Conservation (phyloP, 1,139 yeast genomes). For the Barnettozyma hawaiiensis region DNA sequence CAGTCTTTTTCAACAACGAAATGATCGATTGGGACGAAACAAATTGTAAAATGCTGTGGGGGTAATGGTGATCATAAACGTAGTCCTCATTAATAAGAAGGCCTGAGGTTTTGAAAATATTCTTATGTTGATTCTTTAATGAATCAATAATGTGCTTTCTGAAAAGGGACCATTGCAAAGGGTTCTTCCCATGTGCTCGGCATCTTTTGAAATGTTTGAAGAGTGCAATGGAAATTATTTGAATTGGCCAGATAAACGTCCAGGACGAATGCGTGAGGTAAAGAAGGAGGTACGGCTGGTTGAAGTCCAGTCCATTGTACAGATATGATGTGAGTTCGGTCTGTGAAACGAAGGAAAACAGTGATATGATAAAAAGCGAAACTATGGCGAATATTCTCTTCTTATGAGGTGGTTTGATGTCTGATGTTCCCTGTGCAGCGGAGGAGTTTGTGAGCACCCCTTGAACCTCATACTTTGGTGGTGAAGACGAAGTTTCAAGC, state of each 20-base stretch:
- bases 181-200: constrained; percentile 14
- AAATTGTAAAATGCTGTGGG: constrained; percentile 35
- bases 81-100: constrained; percentile 26
- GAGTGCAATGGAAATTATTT: constrained; percentile 45
- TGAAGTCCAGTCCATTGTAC: constrained; percentile 48
- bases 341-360: constrained; percentile 65
- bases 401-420: background rate
- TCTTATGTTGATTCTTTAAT: constrained; percentile 40
- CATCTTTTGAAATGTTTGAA: constrained; percentile 37
- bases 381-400: constrained; percentile 49
- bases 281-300: constrained; percentile 66
- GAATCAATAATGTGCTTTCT: constrained; percentile 19
- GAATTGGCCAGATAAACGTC: constrained; percentile 72
- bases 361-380: constrained; percentile 51
- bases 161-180: constrained; percentile 29
- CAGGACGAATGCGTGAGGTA: constrained; percentile 76
- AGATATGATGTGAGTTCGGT: constrained; percentile 77
- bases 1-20: constrained; percentile 42
- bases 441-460: background rate
- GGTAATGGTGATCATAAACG: constrained; percentile 31
- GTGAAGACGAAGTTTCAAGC: background rate
- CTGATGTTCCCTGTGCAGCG: background rate
- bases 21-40: constrained; percentile 40
- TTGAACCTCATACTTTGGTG: background rate
- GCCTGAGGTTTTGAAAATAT: constrained; percentile 31